phyloP scores from a whole-genome alignment of 495 filamentous ascomycete species.

The Corynascus novoguineensis region DNA sequence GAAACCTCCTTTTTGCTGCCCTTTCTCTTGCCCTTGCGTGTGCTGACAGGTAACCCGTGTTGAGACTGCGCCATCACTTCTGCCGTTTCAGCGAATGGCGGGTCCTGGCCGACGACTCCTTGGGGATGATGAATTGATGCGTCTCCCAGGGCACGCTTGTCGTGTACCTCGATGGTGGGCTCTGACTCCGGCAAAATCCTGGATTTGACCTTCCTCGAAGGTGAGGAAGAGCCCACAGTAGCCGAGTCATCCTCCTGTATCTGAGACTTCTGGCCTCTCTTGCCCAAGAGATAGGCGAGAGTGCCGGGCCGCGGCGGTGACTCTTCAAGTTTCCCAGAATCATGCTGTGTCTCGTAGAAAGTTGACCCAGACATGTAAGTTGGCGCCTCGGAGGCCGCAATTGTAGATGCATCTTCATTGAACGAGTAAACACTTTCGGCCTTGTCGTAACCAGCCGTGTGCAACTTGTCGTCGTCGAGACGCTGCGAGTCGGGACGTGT shows the following conservation, averaged over 20 bases:
- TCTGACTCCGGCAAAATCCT: neutral
- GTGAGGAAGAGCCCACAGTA: constrained; percentile 6
- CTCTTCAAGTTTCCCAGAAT: constrained; percentile 17
- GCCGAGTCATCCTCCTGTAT: constrained; percentile 13
- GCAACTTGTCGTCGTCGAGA: constrained; percentile 15
- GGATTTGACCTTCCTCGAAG: neutral
- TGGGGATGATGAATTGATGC: neutral
- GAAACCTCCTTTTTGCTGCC: constrained; percentile 27
- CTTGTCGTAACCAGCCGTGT: constrained; percentile 12
- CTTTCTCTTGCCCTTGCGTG: constrained; percentile 27
- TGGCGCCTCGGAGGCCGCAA: constrained; percentile 30
- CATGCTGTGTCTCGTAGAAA: constrained; percentile 28
- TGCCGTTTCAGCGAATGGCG: neutral
- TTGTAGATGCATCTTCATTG: constrained; percentile 30
- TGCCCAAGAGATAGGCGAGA: constrained; percentile 16
- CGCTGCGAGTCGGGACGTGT: constrained; percentile 6
- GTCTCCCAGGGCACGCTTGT: neutral
- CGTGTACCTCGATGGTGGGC: neutral
- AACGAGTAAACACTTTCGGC: constrained; percentile 25
- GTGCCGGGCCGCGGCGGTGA: constrained; percentile 9
- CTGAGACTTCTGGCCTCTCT: neutral
- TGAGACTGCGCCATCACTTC: neutral
- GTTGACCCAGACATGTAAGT: constrained; percentile 28
- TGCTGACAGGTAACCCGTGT: constrained; percentile 12
- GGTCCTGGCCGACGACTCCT: neutral